phyloP scores from a whole-genome alignment of 371 early-diverging fungal genomes.

The Umbelopsis sp. region DNA sequence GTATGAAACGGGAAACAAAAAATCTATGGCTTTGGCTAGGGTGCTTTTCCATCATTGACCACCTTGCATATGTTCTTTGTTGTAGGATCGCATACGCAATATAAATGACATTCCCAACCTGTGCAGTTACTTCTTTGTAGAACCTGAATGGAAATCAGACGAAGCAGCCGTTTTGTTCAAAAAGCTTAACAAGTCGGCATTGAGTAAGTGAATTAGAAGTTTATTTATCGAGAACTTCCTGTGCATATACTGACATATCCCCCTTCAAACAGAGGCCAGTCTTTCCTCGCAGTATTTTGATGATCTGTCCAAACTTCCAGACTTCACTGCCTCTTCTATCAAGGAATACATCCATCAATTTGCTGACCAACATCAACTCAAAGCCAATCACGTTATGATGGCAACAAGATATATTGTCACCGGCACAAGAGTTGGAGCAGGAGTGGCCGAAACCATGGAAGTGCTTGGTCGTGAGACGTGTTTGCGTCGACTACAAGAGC shows the following conservation, averaged over 20 bases:
- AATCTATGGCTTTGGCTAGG: not conserved
- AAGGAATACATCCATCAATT: slow-evolving; percentile 36
- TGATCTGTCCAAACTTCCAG: not conserved
- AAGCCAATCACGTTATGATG: slow-evolving; percentile 65
- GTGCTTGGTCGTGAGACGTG: slow-evolving; percentile 53
- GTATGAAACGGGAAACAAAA: slow-evolving; percentile 21
- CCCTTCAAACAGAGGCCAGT: not conserved
- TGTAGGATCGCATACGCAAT: slow-evolving; percentile 61
- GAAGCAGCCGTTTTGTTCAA: slow-evolving; percentile 52
- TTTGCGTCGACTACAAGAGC: slow-evolving; percentile 25
- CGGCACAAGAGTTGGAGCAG: slow-evolving; percentile 68
- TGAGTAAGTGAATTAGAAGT: slow-evolving; percentile 27
- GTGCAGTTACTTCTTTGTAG: slow-evolving; percentile 61
- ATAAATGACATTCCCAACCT: slow-evolving; percentile 59
- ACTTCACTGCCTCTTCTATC: slow-evolving; percentile 22
- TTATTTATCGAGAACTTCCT: not conserved
- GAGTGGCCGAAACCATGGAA: slow-evolving; percentile 60
- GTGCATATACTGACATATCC: not conserved
- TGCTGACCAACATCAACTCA: slow-evolving; percentile 36
- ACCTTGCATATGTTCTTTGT: not conserved
- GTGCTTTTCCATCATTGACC: not conserved
- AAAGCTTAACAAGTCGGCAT: slow-evolving; percentile 49
- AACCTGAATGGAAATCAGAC: slow-evolving; percentile 53
- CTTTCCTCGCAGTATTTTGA: not conserved
- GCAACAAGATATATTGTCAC: slow-evolving; percentile 64